A percentile compares a stretch with the other conserved stretches of the same genome.
phyloP scores from a whole-genome alignment of 148 eudicot genomes.

The Amaranthus cruentus region DNA sequence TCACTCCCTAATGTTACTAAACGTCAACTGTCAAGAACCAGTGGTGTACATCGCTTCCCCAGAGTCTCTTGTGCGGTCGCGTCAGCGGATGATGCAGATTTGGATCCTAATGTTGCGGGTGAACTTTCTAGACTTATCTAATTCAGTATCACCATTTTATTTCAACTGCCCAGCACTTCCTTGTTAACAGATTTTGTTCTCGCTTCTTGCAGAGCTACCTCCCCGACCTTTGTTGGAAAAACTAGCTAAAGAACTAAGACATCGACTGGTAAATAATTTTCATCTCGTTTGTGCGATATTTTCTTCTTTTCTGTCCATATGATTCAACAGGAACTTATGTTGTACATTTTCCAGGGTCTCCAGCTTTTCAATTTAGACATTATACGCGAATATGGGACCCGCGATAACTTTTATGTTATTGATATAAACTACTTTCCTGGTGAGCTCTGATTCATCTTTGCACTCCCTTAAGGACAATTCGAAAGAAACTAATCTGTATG shows the following conservation, averaged over 20 bases:
- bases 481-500: not conserved
- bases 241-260: conserved; percentile 76
- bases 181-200: too few relatives aligned
- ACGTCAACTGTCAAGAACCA: conserved; percentile 52
- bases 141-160: not conserved
- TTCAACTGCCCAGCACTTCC: too few relatives aligned
- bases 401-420: conserved; percentile 64
- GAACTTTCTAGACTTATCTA: conserved; percentile 8
- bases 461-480: not conserved
- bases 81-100: conserved; percentile 94
- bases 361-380: conserved; percentile 88
- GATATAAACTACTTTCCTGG: conserved; percentile 98
- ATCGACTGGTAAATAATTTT: conserved; percentile 48
- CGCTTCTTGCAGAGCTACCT: conserved; percentile 65
- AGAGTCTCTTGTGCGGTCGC: conserved; percentile 98
- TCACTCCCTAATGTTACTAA: conserved; percentile 82
- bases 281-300: not conserved
- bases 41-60: conserved; percentile 75
- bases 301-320: not conserved
- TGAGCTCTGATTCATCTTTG: conserved; percentile 24
- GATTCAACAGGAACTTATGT: not conserved
- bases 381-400: conserved; percentile 79
- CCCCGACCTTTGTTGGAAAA: conserved; percentile 82
- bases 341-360: conserved; percentile 53
- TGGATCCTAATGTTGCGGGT: conserved; percentile 82